Base-by-base conservation (phyloP, 768 basidiomycete species). In the Leccinum uliginosum region DNA sequence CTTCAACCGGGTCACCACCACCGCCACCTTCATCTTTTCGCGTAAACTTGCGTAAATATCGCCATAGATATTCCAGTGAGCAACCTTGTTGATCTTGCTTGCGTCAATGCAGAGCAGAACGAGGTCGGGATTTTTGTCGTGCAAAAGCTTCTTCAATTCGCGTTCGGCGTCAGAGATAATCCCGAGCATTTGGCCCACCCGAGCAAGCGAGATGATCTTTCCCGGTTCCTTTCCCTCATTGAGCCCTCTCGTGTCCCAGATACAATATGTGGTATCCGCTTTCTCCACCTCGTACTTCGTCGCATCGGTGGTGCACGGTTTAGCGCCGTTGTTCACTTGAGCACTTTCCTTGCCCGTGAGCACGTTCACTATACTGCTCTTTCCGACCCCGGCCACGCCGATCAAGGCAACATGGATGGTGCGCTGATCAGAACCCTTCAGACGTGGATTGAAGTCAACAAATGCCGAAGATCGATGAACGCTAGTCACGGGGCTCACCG, bases 221-320 rank as follows among this genome's bases (percentile, higher is more conserved):
- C 3, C 35, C 48, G 27, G 30, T 21, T 62, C 60, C 26, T 32
- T 54, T 6, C 53, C 67, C 43, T 67, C 67, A 24, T 62, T 62
- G 50, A 67, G 51, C 8, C 67, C 67, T 43, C 65, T 67, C 27
- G 67, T 67, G 46, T 67, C 67, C 65, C 62, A 67, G 48, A 67
- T 53, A 12, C 26, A 56, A 52, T 60, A 67, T 35, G 5, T 56
- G 34, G 47, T 53, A 1, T 8, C 30, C 10, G 52, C 51, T n/a
- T 56, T 32, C 4, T 47, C 44, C 48, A 69, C 24, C 6, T 53
- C 51, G 50, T 69, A 62, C 17, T 2, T 1, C 46, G 0, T 32
- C 7, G 54, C 46, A 27, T 14, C 26, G 11, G 53, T 24, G 15
- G 67, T 67, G 54, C 67, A 69, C 19, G 67, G 67, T 35, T 21